These are phyloP conservation scores for Nothophoma quercina DNA, from an alignment of 2,329 filamentous ascomycete genomes.

Conservation along the genomic window DNA sequence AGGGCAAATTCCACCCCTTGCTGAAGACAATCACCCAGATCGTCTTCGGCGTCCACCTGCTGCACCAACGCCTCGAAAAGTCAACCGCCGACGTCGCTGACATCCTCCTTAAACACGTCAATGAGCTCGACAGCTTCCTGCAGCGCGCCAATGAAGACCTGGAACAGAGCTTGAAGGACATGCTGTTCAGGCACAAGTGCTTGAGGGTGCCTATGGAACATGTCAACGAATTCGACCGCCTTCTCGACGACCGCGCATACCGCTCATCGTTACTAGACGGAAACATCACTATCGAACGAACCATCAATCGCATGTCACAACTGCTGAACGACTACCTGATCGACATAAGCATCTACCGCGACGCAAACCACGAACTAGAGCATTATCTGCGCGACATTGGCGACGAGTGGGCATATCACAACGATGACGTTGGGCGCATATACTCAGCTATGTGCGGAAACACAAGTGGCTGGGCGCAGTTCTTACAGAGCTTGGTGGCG, in stretches of 20 bases:
- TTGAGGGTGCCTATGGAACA: slow-evolving; percentile 86
- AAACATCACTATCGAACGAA: slow-evolving; percentile 90
- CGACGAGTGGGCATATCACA: slow-evolving; percentile 65
- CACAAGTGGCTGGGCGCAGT: slow-evolving; percentile 86
- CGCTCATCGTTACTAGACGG: slow-evolving; percentile 82
- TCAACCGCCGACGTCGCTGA: slow-evolving; percentile 86
- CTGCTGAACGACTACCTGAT: slow-evolving; percentile 79
- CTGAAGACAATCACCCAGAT: slow-evolving; percentile 92
- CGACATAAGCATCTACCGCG: slow-evolving; percentile 80
- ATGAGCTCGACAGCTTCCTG: slow-evolving; percentile 91
- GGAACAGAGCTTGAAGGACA: slow-evolving; percentile 77
- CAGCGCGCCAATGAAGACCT: slow-evolving; percentile 88
- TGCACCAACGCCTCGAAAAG: slow-evolving; percentile 85
- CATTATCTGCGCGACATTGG: slow-evolving; percentile 75
- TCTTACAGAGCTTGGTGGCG: slow-evolving; percentile 77
- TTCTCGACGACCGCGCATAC: slow-evolving; percentile 85
- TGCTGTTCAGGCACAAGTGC: slow-evolving; percentile 74
- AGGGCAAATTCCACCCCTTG: slow-evolving; percentile 83
- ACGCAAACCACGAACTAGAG: slow-evolving; percentile 77
- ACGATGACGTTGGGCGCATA: slow-evolving; percentile 72
- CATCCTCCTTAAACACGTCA: slow-evolving; percentile 90
- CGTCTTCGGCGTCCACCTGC: slow-evolving; percentile 88
- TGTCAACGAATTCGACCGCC: slow-evolving; percentile 80
- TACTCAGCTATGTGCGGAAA: slow-evolving; percentile 93
- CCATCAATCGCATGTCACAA: slow-evolving; percentile 78